These are phyloP conservation scores for Irpex sp. DNA, from an alignment of 1,284 basidiomycete species.

Conservation along the genomic window DNA sequence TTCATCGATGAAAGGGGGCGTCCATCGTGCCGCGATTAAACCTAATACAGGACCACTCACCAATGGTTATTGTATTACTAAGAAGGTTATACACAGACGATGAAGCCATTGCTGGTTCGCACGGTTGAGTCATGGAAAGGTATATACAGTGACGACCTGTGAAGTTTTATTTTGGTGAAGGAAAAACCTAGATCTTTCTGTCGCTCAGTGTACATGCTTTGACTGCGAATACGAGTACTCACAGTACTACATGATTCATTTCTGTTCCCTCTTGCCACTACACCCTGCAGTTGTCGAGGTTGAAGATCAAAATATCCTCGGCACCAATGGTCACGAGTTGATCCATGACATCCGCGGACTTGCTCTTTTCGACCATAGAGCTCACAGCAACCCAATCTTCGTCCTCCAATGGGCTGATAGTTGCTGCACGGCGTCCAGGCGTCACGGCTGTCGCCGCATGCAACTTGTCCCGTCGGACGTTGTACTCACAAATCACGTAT, in stretches of 20 bases:
- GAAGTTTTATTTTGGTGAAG: too few species aligned
- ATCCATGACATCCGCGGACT: conserved; percentile 90
- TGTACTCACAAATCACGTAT: conserved; percentile 93
- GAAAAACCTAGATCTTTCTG: too few species aligned
- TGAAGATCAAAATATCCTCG: conserved; percentile 86
- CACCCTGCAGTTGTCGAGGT: conserved; percentile 91
- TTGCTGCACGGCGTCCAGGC: conserved; percentile 87
- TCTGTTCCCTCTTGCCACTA: conserved; percentile 25
- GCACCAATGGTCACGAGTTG: conserved; percentile 78
- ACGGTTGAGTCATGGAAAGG: too few species aligned
- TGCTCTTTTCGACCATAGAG: conserved; percentile 87
- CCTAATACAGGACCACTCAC: background rate
- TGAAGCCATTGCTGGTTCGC: too few species aligned
- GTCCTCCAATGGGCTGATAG: conserved; percentile 83
- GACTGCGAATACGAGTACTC: background rate
- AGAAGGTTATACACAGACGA: too few species aligned
- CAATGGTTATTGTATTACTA: too few species aligned
- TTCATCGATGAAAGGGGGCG: background rate
- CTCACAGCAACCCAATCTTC: conserved; percentile 89
- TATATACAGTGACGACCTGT: background rate
- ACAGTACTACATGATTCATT: background rate
- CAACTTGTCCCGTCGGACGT: conserved; percentile 67
- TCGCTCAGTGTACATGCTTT: background rate
- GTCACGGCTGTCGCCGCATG: conserved; percentile 68
- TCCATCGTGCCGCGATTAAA: background rate